These are phyloP conservation scores for Echium plantagineum DNA, from an alignment of 257 asterid genomes.

Conservation along the genomic window DNA sequence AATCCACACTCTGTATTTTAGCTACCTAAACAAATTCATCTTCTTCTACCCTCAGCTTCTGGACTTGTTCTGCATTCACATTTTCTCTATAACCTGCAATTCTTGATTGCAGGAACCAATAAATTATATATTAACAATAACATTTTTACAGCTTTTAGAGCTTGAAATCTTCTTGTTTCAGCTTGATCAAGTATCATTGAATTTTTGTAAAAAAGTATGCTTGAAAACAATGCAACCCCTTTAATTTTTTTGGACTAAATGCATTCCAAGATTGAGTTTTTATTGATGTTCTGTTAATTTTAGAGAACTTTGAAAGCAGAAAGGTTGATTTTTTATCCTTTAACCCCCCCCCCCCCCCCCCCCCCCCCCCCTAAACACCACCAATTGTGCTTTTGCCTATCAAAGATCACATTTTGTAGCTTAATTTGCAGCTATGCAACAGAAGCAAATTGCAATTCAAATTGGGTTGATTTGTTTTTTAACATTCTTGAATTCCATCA, in stretches of 20 bases:
- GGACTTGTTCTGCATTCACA: conserved; percentile 3
- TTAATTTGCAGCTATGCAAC: no score
- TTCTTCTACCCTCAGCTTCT: conserved; percentile 18
- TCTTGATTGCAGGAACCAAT: conserved; percentile 23
- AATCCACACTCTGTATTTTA: conserved; percentile 22
- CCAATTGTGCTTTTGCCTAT: not conserved
- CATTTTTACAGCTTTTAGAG: conserved; percentile 8
- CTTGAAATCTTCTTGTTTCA: conserved; percentile 4
- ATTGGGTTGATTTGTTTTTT: conserved; percentile 25
- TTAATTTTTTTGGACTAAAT: not conserved
- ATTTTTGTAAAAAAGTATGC: no score
- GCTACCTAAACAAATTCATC: conserved; percentile 23
- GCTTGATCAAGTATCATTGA: not conserved
- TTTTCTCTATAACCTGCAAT: conserved; percentile 35
- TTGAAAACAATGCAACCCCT: no score
- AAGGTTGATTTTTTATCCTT: not conserved
- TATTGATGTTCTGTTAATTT: not conserved
- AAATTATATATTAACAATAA: not conserved
- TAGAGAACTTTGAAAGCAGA: not conserved
- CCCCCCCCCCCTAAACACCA: no score
- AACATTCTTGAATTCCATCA: conserved; percentile 23
- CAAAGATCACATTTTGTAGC: not conserved
- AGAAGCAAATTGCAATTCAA: not conserved
- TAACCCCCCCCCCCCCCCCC: no score
- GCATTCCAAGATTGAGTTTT: conserved; percentile 31